Percentiles rank a stretch among this genome's conserved stretches.
Evolutionary conservation across 2,329 filamentous ascomycete genomes (phyloP).

Genomic region (Ilyonectria destructans): DNA sequence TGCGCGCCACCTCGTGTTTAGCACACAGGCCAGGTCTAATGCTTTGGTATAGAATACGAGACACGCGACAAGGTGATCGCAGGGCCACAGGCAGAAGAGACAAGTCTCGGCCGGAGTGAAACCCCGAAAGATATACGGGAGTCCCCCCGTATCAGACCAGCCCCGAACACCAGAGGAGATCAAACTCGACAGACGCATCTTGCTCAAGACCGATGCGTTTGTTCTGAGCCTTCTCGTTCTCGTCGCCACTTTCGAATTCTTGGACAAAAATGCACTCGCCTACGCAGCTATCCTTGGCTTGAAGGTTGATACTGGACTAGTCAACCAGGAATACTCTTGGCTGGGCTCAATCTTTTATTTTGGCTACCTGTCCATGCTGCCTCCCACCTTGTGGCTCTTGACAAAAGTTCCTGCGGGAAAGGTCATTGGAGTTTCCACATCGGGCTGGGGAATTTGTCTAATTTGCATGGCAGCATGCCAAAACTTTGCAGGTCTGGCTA

Average conservation of each 20-base stretch:
- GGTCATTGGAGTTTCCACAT: constrained; percentile 41
- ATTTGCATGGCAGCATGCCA: constrained; percentile 47
- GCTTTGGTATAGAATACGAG: background rate
- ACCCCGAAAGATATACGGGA: background rate
- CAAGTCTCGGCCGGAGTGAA: background rate
- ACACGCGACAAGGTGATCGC: background rate
- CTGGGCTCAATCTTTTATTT: constrained; percentile 63
- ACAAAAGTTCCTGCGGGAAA: constrained; percentile 40
- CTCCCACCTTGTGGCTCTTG: constrained; percentile 55
- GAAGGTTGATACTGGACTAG: constrained; percentile 43
- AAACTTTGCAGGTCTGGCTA: constrained; percentile 45
- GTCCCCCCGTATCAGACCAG: background rate
- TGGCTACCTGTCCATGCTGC: constrained; percentile 66
- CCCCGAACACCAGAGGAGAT: background rate
- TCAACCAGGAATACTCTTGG: constrained; percentile 74
- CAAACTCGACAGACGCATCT: background rate
- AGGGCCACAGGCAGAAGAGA: background rate
- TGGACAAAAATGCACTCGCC: background rate
- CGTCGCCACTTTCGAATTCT: background rate
- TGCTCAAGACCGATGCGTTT: background rate
- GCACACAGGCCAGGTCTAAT: background rate
- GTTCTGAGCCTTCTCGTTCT: background rate
- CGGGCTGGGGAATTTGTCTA: constrained; percentile 40
- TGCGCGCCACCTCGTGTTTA: background rate
- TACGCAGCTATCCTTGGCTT: constrained; percentile 39